A percentile compares a stretch with the other conserved stretches of the same genome.
phyloP scores from a whole-genome alignment of 768 basidiomycete species.

The Candolleomyces efflorescens region DNA sequence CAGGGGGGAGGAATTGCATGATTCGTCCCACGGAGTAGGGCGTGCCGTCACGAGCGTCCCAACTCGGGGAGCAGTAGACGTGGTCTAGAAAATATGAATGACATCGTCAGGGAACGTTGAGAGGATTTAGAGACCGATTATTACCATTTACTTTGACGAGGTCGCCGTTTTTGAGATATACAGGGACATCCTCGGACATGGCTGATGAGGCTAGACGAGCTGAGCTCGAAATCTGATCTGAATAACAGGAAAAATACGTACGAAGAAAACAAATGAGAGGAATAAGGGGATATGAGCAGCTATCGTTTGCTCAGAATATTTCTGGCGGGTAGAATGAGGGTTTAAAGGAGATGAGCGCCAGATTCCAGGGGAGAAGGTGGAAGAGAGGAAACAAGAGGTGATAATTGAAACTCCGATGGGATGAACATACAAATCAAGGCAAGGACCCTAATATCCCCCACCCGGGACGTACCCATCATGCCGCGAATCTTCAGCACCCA shows the following conservation, averaged over 20 bases:
- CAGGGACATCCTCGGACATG: conserved; percentile 27
- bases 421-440: conserved; percentile 4
- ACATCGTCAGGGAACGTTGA: neutral
- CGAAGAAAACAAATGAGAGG: conserved; percentile 18
- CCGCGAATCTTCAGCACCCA: neutral
- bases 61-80: conserved; percentile 93
- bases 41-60: conserved; percentile 88
- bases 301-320: conserved; percentile 19
- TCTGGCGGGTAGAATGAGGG: conserved; percentile 13
- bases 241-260: conserved; percentile 27
- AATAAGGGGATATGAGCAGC: conserved; percentile 14
- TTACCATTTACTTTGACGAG: conserved; percentile 84
- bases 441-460: neutral
- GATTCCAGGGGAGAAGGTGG: conserved; percentile 30
- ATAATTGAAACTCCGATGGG: conserved; percentile 42
- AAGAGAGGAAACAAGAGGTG: conserved; percentile 35
- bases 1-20: conserved; percentile 91
- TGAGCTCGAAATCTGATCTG: conserved; percentile 28
- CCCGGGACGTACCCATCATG: neutral
- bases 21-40: conserved; percentile 95
- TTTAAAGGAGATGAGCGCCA: conserved; percentile 20
- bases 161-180: conserved; percentile 77
- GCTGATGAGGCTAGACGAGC: conserved; percentile 16
- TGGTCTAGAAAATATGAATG: conserved; percentile 64
- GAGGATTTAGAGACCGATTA: conserved; percentile 22